phyloP scores from a whole-genome alignment of 2,329 filamentous ascomycete species.

The Hypoxylon sp. region DNA sequence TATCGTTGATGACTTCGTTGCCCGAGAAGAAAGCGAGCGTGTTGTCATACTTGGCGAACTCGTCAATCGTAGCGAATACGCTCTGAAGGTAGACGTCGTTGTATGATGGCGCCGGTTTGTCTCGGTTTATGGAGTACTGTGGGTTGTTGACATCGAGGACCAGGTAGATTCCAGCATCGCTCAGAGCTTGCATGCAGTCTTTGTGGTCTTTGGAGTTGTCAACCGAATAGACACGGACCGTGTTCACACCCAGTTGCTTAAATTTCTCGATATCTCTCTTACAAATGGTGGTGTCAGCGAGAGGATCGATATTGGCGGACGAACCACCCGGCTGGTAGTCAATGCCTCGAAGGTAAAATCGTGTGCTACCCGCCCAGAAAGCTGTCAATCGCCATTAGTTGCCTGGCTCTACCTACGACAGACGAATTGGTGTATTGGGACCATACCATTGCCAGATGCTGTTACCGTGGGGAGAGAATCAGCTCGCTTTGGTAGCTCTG shows the following conservation, averaged over 20 bases:
- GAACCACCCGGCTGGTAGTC: conserved; percentile 74
- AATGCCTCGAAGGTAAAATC: conserved; percentile 71
- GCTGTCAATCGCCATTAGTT: conserved; percentile 55
- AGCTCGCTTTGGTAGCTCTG: conserved; percentile 63
- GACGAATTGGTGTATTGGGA: not conserved
- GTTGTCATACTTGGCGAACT: conserved; percentile 85
- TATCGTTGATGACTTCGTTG: conserved; percentile 83
- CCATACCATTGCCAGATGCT: conserved; percentile 68
- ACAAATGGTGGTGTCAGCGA: conserved; percentile 78
- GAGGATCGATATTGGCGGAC: conserved; percentile 73
- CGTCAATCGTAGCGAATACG: conserved; percentile 89
- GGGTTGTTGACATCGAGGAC: conserved; percentile 93
- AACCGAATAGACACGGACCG: conserved; percentile 90
- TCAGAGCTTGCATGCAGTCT: conserved; percentile 84
- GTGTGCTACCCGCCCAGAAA: conserved; percentile 65
- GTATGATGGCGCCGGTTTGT: conserved; percentile 80
- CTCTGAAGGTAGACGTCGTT: conserved; percentile 86
- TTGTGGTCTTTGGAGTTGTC: conserved; percentile 88
- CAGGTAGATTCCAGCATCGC: conserved; percentile 89
- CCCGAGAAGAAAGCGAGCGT: conserved; percentile 88
- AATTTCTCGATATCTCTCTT: conserved; percentile 84
- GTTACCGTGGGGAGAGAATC: conserved; percentile 63
- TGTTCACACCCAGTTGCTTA: conserved; percentile 89
- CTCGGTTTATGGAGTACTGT: conserved; percentile 87
- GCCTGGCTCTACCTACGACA: not conserved